These are phyloP conservation scores for Raffaelea albimanens DNA, from an alignment of 2,329 filamentous ascomycete genomes.

Conservation along the genomic window DNA sequence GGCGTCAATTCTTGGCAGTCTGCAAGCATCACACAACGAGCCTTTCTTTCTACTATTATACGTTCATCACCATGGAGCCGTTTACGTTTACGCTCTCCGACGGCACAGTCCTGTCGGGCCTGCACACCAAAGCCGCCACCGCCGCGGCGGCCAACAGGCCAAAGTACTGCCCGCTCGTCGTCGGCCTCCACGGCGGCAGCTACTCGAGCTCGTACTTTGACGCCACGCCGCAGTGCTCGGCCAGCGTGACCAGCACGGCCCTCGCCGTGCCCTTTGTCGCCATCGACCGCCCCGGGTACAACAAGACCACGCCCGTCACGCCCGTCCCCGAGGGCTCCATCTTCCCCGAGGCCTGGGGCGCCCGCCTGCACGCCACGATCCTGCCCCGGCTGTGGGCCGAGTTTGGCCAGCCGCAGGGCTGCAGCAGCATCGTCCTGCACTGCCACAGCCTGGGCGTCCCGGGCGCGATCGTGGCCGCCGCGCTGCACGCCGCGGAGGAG, in stretches of 20 bases:
- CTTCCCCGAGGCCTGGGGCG: constrained; percentile 8
- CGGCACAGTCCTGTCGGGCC: neutral
- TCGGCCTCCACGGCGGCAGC: constrained; percentile 15
- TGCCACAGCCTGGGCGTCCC: constrained; percentile 14
- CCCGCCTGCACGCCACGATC: constrained; percentile 9
- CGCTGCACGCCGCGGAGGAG: constrained; percentile 3
- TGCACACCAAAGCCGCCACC: neutral
- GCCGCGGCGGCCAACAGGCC: constrained; percentile 1
- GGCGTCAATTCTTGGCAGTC: too few relatives aligned
- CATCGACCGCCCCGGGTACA: constrained; percentile 15
- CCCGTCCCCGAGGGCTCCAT: constrained; percentile 5
- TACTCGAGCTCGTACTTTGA: constrained; percentile 15
- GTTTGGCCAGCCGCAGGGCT: constrained; percentile 10
- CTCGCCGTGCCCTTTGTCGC: constrained; percentile 14
- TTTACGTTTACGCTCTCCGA: neutral
- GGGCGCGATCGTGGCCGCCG: constrained; percentile 12
- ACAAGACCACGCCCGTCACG: constrained; percentile 8
- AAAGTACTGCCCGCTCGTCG: constrained; percentile 9
- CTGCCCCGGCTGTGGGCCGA: constrained; percentile 13
- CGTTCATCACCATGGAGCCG: neutral
- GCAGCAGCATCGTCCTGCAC: constrained; percentile 13
- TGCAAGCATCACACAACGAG: too few relatives aligned
- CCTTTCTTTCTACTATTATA: too few relatives aligned
- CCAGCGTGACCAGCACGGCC: constrained; percentile 7
- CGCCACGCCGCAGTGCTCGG: constrained; percentile 10